Base-by-base conservation (phyloP, 768 basidiomycete genomes). In the Trametes elegans region DNA sequence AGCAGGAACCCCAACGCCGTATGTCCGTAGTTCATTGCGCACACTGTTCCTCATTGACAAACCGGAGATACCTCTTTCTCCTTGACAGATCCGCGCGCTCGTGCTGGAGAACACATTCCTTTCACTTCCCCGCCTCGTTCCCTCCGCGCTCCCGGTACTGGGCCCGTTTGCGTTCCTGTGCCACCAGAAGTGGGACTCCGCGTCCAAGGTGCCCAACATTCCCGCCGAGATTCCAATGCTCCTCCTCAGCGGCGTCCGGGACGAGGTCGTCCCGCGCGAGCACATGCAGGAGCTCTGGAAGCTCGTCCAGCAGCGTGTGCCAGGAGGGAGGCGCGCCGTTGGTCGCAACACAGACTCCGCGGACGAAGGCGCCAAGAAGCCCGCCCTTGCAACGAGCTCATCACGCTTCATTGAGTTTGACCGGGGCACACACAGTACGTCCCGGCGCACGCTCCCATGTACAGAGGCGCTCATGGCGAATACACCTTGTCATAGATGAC, bases 51-150 rank as follows among this genome's bases (percentile, higher is more conserved):
- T 23, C 24, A n/a, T n/a, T n/a, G n/a, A n/a, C n/a, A n/a, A n/a
- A n/a, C 1, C 18, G 28, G 28, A 31, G n/a, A 1, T 34, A 9
- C n/a, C 35, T 27, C 34, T 29, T 2, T 29, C 7, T 6, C 9
- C 11, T 28, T 40, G 16, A 31, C 59, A 92, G 88, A 83, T 96
- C 52, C 53, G 74, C 16, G 94, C 87, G 0, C 76, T 97, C 14
- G 81, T 98, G 52, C 77, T 98, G 54, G 95, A 98, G 74, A 98
- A 97, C 68, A 96, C 95, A 0, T 97, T 97, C 70, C 82, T 88
- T 29, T 92, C 88, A 36, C 79, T 98, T 26, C 87, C 87, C 5
- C 79, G 77, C 46, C 81, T 96, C 14, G 82, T 97, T n/a, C 94
- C 92, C 0, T 75, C 83, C 57, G 82, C 87, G 14, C 73, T 97